These are phyloP conservation scores for Coemansia furcata DNA, from an alignment of 192 early-diverging fungal species.

Conservation along the genomic window DNA sequence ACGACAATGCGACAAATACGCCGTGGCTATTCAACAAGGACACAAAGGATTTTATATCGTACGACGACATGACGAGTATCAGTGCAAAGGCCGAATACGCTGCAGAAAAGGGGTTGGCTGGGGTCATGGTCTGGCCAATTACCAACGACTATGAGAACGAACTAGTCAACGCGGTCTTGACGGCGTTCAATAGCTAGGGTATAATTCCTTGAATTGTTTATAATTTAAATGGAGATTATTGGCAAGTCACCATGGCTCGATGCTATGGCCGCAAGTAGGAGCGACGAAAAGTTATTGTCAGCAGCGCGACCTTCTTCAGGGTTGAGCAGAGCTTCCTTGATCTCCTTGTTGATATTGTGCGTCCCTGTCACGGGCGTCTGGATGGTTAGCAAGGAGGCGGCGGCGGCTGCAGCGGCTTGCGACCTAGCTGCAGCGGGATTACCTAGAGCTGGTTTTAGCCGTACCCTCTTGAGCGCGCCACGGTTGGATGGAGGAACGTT, in stretches of 20 bases:
- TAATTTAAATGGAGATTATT: slow-evolving; percentile 16
- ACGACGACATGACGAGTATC: slow-evolving; percentile 57
- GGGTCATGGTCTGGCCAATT: slow-evolving; percentile 71
- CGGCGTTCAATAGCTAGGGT: neutral
- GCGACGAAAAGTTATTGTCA: slow-evolving; percentile 19
- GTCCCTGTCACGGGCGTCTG: neutral
- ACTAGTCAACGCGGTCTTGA: slow-evolving; percentile 29
- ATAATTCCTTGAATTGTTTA: neutral
- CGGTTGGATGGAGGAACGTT: neutral
- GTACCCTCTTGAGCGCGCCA: neutral
- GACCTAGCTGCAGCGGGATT: neutral
- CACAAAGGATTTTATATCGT: slow-evolving; percentile 64
- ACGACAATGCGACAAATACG: slow-evolving; percentile 59
- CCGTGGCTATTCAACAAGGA: slow-evolving; percentile 71
- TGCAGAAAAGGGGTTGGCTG: slow-evolving; percentile 52
- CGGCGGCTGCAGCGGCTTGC: neutral
- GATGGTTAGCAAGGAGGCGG: neutral
- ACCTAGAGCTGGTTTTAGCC: neutral
- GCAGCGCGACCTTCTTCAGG: slow-evolving; percentile 7
- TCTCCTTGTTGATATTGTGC: slow-evolving; percentile 6
- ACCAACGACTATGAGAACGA: slow-evolving; percentile 64
- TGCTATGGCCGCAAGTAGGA: slow-evolving; percentile 28
- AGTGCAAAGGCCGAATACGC: slow-evolving; percentile 56
- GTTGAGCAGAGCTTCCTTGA: slow-evolving; percentile 18
- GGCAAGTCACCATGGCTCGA: slow-evolving; percentile 25